Evolutionary conservation across 1,284 basidiomycete species (phyloP).

Genomic region (Sporisorium exsertum): DNA sequence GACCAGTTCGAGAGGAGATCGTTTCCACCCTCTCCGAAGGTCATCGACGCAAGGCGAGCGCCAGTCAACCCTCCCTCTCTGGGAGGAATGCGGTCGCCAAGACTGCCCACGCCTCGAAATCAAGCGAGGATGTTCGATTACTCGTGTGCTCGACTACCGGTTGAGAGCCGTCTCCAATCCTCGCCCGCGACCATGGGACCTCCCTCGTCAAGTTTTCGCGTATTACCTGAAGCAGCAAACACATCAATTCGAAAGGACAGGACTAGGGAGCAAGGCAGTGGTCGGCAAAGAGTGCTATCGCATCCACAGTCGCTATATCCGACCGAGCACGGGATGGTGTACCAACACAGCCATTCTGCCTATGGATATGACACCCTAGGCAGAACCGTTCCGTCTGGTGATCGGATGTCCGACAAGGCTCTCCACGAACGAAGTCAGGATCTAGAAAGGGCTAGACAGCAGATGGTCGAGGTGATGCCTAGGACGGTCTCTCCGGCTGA

Average conservation of each 20-base stretch:
- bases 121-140: slow-evolving; percentile 22
- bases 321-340: slow-evolving; percentile 1
- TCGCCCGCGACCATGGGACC: slow-evolving; percentile 4
- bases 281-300: neutral
- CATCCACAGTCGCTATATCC: neutral
- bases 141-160: slow-evolving; percentile 14
- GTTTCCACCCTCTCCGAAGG: neutral
- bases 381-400: neutral
- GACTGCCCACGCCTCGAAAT: neutral
- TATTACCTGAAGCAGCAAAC: neutral
- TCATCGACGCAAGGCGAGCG: neutral
- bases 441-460: neutral
- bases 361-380: neutral
- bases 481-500: neutral
- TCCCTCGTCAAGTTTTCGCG: neutral
- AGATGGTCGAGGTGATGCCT: neutral
- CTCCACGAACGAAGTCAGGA: neutral
- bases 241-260: neutral
- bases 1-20: neutral
- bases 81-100: neutral
- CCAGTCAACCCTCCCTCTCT: neutral
- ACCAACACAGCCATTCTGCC: neutral
- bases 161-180: neutral
- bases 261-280: neutral
- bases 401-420: neutral